phyloP scores from a whole-genome alignment of 768 basidiomycete species.

The Gloeopeniophorella convolvens region DNA sequence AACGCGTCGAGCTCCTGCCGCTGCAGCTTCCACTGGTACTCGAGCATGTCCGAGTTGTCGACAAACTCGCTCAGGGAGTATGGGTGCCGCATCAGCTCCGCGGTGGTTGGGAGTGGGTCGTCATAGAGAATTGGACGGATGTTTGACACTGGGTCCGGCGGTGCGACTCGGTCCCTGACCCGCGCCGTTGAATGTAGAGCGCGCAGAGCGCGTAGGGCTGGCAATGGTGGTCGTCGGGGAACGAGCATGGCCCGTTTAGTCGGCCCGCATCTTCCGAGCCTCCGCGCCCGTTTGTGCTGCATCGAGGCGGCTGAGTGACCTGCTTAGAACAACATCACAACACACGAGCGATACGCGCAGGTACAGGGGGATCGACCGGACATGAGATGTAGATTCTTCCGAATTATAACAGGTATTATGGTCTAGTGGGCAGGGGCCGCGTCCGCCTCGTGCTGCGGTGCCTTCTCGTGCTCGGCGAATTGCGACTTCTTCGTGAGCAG shows the following conservation, averaged over 20 bases:
- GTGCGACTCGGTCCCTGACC: constrained; percentile 45
- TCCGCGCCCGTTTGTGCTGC: too few relatives aligned
- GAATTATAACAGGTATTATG: too few relatives aligned
- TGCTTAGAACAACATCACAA: too few relatives aligned
- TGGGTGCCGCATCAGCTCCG: constrained; percentile 41
- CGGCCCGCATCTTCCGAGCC: not conserved
- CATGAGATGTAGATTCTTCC: too few relatives aligned
- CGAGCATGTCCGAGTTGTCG: constrained; percentile 32
- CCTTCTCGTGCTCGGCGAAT: constrained; percentile 19
- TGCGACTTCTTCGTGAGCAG: constrained; percentile 22
- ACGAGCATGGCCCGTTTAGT: constrained; percentile 6
- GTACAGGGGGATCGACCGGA: too few relatives aligned
- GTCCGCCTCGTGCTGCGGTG: too few relatives aligned
- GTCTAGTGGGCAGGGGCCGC: too few relatives aligned
- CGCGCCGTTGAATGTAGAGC: constrained; percentile 15
- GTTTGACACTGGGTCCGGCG: constrained; percentile 73
- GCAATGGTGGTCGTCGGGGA: constrained; percentile 17
- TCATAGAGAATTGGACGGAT: constrained; percentile 76
- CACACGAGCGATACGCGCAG: too few relatives aligned
- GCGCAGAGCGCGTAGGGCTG: constrained; percentile 17
- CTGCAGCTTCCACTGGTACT: constrained; percentile 65
- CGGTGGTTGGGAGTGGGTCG: constrained; percentile 32
- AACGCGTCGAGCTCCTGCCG: constrained; percentile 68
- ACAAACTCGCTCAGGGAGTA: constrained; percentile 76
- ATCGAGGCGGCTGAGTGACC: too few relatives aligned